These are phyloP conservation scores for Plantago major DNA, from an alignment of 257 asterid species.

Conservation along the genomic window DNA sequence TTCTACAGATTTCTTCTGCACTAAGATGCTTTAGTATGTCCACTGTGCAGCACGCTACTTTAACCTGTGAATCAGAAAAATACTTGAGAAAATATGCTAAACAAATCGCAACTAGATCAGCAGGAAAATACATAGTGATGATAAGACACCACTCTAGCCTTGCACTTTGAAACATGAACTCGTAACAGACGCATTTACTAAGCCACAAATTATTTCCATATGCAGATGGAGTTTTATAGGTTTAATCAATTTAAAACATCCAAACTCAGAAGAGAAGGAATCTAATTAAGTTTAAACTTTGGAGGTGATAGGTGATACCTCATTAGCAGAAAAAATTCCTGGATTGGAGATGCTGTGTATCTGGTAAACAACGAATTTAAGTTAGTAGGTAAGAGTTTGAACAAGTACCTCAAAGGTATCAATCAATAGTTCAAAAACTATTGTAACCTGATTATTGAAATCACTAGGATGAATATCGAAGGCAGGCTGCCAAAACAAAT, in stretches of 20 bases:
- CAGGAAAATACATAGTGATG: background rate
- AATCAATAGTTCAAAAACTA: constrained; percentile 14
- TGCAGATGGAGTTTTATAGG: background rate
- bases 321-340: constrained; percentile 71
- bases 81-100: constrained; percentile 9
- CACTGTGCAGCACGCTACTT: constrained; percentile 78
- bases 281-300: constrained; percentile 6
- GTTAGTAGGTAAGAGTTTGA: constrained; percentile 16
- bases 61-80: constrained; percentile 46
- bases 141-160: background rate
- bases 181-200: constrained; percentile 5
- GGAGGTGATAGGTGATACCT: constrained; percentile 41
- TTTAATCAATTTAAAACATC: background rate
- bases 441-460: constrained; percentile 61
- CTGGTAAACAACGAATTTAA: constrained; percentile 31
- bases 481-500: constrained; percentile 66
- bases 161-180: background rate
- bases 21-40: constrained; percentile 92
- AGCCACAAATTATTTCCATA: background rate
- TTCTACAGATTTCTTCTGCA: constrained; percentile 90
- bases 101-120: background rate
- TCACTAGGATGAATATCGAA: constrained; percentile 51
- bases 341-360: constrained; percentile 78
- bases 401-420: background rate
- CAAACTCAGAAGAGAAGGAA: background rate